phyloP scores from a whole-genome alignment of 148 eudicot genomes.

The Rheum nobile region DNA sequence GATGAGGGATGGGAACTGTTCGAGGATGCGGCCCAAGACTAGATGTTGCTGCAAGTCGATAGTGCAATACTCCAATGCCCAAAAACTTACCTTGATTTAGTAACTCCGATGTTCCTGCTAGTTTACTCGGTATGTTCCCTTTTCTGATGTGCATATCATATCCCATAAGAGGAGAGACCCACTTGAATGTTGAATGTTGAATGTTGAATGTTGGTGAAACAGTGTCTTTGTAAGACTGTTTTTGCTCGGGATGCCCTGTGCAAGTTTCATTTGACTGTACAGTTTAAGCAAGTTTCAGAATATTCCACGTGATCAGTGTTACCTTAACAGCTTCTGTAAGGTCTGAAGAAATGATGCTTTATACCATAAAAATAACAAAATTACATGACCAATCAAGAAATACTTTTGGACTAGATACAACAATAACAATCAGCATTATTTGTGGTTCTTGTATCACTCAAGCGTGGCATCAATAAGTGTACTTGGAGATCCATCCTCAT shows the following conservation, averaged over 20 bases:
- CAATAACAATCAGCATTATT: background rate
- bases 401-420: background rate
- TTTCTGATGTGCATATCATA: too few relatives aligned
- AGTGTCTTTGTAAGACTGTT: background rate
- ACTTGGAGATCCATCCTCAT: background rate
- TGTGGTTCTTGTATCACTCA: background rate
- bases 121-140: too few relatives aligned
- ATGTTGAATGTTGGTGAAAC: background rate
- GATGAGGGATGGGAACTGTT: conserved; percentile 78
- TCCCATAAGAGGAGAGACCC: too few relatives aligned
- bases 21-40: conserved; percentile 12
- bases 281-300: background rate
- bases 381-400: background rate
- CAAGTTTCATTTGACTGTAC: background rate
- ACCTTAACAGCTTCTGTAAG: too few relatives aligned
- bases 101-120: too few relatives aligned
- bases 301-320: too few relatives aligned
- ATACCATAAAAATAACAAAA: background rate
- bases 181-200: background rate
- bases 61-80: too few relatives aligned
- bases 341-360: too few relatives aligned
- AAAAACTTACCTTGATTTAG: too few relatives aligned
- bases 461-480: background rate
- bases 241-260: background rate
- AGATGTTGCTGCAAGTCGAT: too few relatives aligned